Evolutionary conservation across 2,329 filamentous ascomycete species (phyloP).

Genomic region (Phyllosticta capitalensis): DNA sequence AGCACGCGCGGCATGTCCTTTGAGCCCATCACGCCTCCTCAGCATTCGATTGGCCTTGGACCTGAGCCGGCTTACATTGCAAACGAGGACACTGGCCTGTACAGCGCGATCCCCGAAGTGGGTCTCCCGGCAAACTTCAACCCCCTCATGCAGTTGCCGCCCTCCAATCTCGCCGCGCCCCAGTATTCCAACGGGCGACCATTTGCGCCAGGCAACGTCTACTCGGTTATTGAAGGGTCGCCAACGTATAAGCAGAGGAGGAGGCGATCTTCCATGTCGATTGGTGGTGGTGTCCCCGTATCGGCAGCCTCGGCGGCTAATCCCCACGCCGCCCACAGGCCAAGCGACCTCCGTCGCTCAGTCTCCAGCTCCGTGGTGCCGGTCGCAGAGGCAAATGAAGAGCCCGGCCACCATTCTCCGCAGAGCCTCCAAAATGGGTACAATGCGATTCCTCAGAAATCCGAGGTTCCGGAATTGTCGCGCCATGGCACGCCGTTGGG

Average conservation of each 20-base stretch:
- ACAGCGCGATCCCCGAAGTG: slow-evolving; percentile 89
- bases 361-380: slow-evolving; percentile 81
- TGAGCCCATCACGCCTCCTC: slow-evolving; percentile 91
- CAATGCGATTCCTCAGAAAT: slow-evolving; percentile 58
- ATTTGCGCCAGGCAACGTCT: slow-evolving; percentile 69
- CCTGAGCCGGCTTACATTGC: slow-evolving; percentile 94
- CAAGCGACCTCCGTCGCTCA: slow-evolving; percentile 84
- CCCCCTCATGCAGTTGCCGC: slow-evolving; percentile 82
- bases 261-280: slow-evolving; percentile 84
- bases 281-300: slow-evolving; percentile 63
- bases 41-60: slow-evolving; percentile 72
- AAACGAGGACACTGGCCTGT: slow-evolving; percentile 93
- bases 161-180: slow-evolving; percentile 69
- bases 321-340: slow-evolving; percentile 58
- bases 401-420: slow-evolving; percentile 69
- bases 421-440: slow-evolving; percentile 61
- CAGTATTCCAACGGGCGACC: slow-evolving; percentile 66
- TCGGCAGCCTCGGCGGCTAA: slow-evolving; percentile 41
- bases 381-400: slow-evolving; percentile 63
- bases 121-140: slow-evolving; percentile 67
- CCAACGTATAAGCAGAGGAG: slow-evolving; percentile 97
- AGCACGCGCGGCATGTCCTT: slow-evolving; percentile 93
- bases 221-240: slow-evolving; percentile 93
- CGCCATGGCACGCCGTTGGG: slow-evolving; percentile 85
- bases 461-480: slow-evolving; percentile 66